phyloP scores from a whole-genome alignment of 2,329 filamentous ascomycete species.

The Bimuria novae-zelandiae region DNA sequence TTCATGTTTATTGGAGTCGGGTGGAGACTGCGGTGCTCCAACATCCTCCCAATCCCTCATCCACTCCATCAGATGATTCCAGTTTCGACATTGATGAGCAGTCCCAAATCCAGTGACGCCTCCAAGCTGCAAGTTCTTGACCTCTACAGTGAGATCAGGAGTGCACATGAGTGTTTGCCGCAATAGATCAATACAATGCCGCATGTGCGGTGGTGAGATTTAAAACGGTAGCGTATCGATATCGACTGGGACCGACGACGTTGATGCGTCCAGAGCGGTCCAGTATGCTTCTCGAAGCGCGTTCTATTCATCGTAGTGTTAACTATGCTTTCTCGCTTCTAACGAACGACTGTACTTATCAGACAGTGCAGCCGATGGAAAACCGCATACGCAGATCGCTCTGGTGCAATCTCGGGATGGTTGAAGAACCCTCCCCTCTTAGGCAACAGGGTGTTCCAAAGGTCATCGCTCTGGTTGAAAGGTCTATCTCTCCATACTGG shows the following conservation, averaged over 20 bases:
- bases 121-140: not conserved
- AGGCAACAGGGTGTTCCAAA: constrained; percentile 20
- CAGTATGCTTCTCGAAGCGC: constrained; percentile 7
- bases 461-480: too few species aligned
- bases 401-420: constrained; percentile 19
- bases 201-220: too few species aligned
- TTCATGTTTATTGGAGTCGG: too few species aligned
- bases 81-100: constrained; percentile 13
- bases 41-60: constrained; percentile 5
- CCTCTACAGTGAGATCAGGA: constrained; percentile 15
- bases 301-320: too few species aligned
- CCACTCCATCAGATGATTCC: constrained; percentile 11
- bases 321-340: too few species aligned
- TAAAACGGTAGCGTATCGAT: not conserved
- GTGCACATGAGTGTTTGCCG: constrained; percentile 18
- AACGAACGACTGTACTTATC: too few species aligned
- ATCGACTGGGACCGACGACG: not conserved
- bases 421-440: constrained; percentile 13
- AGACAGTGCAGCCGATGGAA: constrained; percentile 27
- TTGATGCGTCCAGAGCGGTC: not conserved
- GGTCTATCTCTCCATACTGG: too few species aligned
- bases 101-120: constrained; percentile 15
- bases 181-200: constrained; percentile 16
- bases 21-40: too few species aligned
- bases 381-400: constrained; percentile 19